Percentiles rank a stretch among this genome's conserved stretches.
Conservation (phyloP, 169 alveolate genomes). For the Plasmodium gallinaceum region DNA sequence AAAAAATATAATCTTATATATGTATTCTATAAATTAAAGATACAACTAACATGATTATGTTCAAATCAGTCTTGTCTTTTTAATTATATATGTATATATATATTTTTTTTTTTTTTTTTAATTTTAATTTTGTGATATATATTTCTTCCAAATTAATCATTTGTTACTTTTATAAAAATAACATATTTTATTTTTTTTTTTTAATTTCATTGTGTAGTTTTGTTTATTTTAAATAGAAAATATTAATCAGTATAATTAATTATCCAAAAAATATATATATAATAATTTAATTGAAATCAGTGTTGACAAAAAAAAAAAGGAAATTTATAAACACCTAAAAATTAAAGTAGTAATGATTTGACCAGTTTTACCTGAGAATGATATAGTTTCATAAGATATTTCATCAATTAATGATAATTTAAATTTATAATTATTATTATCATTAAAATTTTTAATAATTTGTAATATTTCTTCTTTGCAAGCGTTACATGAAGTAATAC, state of each 20-base stretch:
- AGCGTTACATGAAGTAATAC: constrained; percentile 81
- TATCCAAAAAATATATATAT: too few relatives aligned
- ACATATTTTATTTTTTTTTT: too few relatives aligned
- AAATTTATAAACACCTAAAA: constrained; percentile 24
- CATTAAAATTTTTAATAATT: constrained; percentile 42
- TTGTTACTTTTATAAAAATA: too few relatives aligned
- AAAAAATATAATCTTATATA: background rate
- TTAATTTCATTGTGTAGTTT: too few relatives aligned
- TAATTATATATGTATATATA: background rate
- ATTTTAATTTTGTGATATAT: too few relatives aligned
- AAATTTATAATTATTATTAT: constrained; percentile 2
- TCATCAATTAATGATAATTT: constrained; percentile 40
- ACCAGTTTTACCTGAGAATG: constrained; percentile 38
- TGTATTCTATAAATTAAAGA: background rate
- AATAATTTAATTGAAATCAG: too few relatives aligned
- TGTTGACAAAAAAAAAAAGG: background rate
- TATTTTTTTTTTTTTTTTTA: too few relatives aligned
- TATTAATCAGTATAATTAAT: too few relatives aligned
- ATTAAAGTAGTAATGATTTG: constrained; percentile 58
- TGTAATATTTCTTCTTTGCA: constrained; percentile 79
- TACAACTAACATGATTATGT: background rate
- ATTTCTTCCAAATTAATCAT: too few relatives aligned
- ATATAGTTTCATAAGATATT: constrained; percentile 50
- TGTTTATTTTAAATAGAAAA: too few relatives aligned
- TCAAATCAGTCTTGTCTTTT: background rate